These are phyloP conservation scores for Scleromitrula shiraiana DNA, from an alignment of 2,329 filamentous ascomycete genomes.

Conservation along the genomic window DNA sequence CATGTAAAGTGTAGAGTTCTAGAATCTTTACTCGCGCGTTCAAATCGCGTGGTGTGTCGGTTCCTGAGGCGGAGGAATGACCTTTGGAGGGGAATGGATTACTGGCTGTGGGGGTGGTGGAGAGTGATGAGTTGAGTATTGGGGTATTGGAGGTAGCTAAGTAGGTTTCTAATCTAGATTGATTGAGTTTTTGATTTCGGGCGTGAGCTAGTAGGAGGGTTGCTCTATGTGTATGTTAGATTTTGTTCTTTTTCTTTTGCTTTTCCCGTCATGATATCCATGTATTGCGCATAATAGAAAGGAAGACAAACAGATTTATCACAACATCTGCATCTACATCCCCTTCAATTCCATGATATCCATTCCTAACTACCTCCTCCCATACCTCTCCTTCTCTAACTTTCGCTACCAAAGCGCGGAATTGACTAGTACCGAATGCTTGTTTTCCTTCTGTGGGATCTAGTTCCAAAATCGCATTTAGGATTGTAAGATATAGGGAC, in stretches of 20 bases:
- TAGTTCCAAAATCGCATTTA: constrained; percentile 85
- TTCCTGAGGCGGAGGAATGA: constrained; percentile 41
- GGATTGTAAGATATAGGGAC: constrained; percentile 90
- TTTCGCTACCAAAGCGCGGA: constrained; percentile 72
- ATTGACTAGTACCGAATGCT: constrained; percentile 77
- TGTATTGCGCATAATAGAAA: background rate
- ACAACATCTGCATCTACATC: constrained; percentile 94
- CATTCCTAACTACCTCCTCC: constrained; percentile 82
- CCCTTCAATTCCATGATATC: constrained; percentile 81
- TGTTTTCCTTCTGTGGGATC: constrained; percentile 85
- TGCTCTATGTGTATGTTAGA: constrained; percentile 56
- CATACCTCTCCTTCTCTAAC: constrained; percentile 88
- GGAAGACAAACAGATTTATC: constrained; percentile 61
- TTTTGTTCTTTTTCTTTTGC: constrained; percentile 18
- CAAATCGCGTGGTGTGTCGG: constrained; percentile 77
- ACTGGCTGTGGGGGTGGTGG: constrained; percentile 53
- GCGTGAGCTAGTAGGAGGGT: constrained; percentile 89
- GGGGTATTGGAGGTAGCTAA: constrained; percentile 69
- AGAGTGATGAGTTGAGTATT: constrained; percentile 63
- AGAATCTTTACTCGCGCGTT: constrained; percentile 83
- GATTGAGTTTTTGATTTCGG: constrained; percentile 72
- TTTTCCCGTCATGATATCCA: constrained; percentile 2
- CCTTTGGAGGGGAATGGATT: constrained; percentile 29
- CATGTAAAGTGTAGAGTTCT: constrained; percentile 90
- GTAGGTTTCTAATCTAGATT: constrained; percentile 81